A percentile compares a stretch with the other conserved stretches of the same genome.
These are phyloP conservation scores for Cladosporium sp. DNA, from an alignment of 2,329 filamentous ascomycete species.

Conservation along the genomic window DNA sequence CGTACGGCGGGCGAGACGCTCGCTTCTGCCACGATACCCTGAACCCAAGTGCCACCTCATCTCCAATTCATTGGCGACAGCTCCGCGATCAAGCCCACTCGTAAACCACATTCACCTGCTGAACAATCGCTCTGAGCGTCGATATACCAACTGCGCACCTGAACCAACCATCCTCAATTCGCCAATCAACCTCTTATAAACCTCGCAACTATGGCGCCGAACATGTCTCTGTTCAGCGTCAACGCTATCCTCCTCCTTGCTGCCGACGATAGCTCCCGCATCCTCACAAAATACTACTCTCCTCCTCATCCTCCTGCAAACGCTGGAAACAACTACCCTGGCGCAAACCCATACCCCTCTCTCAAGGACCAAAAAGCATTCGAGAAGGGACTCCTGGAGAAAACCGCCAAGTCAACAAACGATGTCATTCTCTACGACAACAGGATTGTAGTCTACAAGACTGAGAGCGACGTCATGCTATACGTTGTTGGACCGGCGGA, in stretches of 20 bases:
- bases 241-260: conserved; percentile 51
- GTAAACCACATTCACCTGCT: neutral
- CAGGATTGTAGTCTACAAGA: conserved; percentile 94
- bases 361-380: conserved; percentile 94
- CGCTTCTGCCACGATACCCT: neutral
- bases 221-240: conserved; percentile 53
- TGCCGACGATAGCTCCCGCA: conserved; percentile 81
- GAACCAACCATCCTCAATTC: too few species aligned
- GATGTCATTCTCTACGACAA: conserved; percentile 98
- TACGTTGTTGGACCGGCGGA: conserved; percentile 89
- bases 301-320: conserved; percentile 64
- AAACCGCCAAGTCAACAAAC: conserved; percentile 91
- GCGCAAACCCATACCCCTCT: conserved; percentile 76
- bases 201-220: conserved; percentile 44
- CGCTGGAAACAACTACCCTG: conserved; percentile 55
- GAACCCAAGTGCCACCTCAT: conserved; percentile 1
- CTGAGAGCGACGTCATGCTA: conserved; percentile 93
- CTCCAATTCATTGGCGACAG: neutral
- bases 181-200: neutral
- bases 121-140: neutral
- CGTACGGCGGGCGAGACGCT: neutral
- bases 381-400: conserved; percentile 91
- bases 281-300: conserved; percentile 91
- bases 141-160: too few species aligned
- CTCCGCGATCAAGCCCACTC: conserved; percentile 1